Conservation (phyloP, 1,284 basidiomycete genomes). For the Termitomyces sp. region DNA sequence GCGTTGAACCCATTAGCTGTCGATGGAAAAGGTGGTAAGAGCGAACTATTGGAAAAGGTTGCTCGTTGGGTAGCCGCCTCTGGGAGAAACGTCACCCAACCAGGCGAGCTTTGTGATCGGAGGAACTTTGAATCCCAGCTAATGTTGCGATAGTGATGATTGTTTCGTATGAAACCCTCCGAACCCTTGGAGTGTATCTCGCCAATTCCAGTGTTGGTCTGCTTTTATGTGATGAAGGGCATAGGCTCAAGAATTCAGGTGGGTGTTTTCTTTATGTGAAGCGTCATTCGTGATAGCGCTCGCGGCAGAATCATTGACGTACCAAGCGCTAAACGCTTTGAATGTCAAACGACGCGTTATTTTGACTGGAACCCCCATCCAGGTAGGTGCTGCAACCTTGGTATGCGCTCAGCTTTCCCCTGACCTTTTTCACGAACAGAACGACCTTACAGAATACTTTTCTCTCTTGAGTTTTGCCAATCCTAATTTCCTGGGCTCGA, state of each 20-base stretch:
- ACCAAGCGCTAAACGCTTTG: constrained; percentile 79
- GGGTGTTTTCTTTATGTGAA: constrained; percentile 19
- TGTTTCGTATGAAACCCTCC: constrained; percentile 95
- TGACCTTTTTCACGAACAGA: constrained; percentile 41
- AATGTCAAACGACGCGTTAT: constrained; percentile 95
- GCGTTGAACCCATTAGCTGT: constrained; percentile 78
- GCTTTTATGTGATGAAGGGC: constrained; percentile 94
- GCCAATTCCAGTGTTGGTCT: constrained; percentile 83
- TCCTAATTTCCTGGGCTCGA: constrained; percentile 90
- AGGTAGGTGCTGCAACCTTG: constrained; percentile 37
- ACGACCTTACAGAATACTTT: constrained; percentile 96
- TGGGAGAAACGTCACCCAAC: constrained; percentile 85
- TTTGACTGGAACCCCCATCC: constrained; percentile 94
- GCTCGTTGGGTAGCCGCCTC: constrained; percentile 82
- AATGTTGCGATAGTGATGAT: constrained; percentile 79
- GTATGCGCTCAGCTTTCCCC: background rate
- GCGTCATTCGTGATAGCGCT: background rate
- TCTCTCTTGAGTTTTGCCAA: constrained; percentile 96
- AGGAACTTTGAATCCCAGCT: background rate
- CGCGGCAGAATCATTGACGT: constrained; percentile 76
- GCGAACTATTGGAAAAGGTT: constrained; percentile 74
- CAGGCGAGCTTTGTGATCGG: constrained; percentile 45
- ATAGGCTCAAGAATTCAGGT: constrained; percentile 96
- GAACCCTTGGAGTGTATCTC: constrained; percentile 75
- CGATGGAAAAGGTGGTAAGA: constrained; percentile 87